These are phyloP conservation scores for Metroxylon sagu DNA, from an alignment of 176 grass and related monocot genomes.

Conservation along the genomic window DNA sequence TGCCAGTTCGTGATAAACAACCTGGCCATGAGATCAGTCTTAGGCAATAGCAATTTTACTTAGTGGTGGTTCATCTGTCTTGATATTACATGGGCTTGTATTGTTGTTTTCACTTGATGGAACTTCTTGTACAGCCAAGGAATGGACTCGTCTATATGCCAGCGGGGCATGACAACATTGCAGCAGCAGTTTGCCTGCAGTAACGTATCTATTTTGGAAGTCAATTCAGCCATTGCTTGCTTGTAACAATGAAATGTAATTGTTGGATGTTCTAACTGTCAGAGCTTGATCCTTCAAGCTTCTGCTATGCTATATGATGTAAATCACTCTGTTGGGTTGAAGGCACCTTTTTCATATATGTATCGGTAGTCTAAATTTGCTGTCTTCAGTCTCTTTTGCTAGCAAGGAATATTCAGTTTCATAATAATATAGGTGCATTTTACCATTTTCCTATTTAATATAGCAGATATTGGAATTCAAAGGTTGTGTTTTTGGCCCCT, in stretches of 20 bases:
- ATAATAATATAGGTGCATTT: too few species aligned
- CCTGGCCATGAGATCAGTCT: background rate
- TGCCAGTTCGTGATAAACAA: background rate
- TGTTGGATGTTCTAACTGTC: background rate
- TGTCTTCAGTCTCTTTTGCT: too few species aligned
- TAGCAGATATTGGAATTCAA: too few species aligned
- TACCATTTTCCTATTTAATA: too few species aligned
- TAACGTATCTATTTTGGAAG: background rate
- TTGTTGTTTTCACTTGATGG: background rate
- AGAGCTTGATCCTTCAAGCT: too few species aligned
- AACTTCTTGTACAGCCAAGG: slow-evolving; percentile 50
- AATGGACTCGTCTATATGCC: slow-evolving; percentile 92
- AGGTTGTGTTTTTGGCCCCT: too few species aligned
- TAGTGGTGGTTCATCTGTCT: background rate
- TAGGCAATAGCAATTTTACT: background rate
- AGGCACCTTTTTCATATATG: too few species aligned
- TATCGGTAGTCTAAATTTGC: too few species aligned
- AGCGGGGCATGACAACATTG: slow-evolving; percentile 36
- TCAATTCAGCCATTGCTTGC: background rate
- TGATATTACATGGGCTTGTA: background rate
- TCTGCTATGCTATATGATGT: too few species aligned
- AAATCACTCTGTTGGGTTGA: too few species aligned
- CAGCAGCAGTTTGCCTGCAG: background rate
- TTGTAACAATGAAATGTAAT: background rate
- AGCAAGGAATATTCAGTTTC: too few species aligned